Conservation (phyloP, 108 stramenopile species). For the Pelagomonas calceolata region DNA sequence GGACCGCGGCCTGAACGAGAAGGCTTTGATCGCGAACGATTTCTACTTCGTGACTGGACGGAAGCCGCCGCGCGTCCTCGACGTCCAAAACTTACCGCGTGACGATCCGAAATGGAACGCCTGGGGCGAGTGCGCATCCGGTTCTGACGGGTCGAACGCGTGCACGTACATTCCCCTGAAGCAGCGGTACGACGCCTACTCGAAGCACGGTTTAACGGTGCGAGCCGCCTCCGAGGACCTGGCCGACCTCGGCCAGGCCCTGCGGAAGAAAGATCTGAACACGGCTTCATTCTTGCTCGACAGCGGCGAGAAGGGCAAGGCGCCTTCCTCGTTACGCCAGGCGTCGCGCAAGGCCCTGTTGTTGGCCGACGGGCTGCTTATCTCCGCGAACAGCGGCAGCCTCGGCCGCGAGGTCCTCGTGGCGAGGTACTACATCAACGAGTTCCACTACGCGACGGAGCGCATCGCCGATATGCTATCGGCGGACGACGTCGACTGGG, state of each 20-base stretch:
- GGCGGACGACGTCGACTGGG: conserved; percentile 26
- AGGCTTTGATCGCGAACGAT: conserved; percentile 58
- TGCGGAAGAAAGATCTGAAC: conserved; percentile 17
- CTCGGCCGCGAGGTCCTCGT: conserved; percentile 47
- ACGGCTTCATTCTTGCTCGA: conserved; percentile 30
- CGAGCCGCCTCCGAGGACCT: conserved; percentile 42
- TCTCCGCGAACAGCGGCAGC: conserved; percentile 46
- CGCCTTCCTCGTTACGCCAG: conserved; percentile 47
- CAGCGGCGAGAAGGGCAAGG: conserved; percentile 11
- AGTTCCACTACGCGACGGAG: conserved; percentile 37
- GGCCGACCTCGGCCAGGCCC: conserved; percentile 26
- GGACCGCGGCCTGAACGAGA: conserved; percentile 52
- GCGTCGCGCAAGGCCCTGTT: conserved; percentile 53
- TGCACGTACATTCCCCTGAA: conserved; percentile 59
- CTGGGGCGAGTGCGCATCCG: conserved; percentile 48
- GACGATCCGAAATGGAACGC: conserved; percentile 61
- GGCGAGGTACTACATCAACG: conserved; percentile 57
- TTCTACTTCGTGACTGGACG: conserved; percentile 52
- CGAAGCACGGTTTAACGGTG: conserved; percentile 53
- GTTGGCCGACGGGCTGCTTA: conserved; percentile 49
- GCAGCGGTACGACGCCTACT: conserved; percentile 53
- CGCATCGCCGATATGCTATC: conserved; percentile 36
- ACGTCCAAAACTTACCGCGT: conserved; percentile 27
- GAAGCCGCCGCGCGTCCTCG: conserved; percentile 44
- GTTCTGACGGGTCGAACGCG: conserved; percentile 29